A percentile compares a stretch with the other conserved stretches of the same genome.
These are phyloP conservation scores for Ogataea nonfermentans DNA, from an alignment of 805 yeast genomes.

Conservation along the genomic window DNA sequence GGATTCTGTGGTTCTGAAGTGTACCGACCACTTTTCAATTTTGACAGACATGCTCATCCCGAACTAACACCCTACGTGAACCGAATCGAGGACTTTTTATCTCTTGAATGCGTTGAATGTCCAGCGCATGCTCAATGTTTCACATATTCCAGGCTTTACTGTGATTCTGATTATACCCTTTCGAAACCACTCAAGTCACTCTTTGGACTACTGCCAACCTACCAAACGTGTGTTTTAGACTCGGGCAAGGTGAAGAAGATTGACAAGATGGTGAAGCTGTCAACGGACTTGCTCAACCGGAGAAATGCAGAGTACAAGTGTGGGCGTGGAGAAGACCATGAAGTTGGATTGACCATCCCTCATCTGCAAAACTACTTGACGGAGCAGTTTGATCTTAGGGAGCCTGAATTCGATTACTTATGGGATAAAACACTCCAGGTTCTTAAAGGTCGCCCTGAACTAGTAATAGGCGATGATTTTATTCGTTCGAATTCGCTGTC, in stretches of 20 bases:
- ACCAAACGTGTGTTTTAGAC: slow-evolving; percentile 73
- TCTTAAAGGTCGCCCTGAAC: slow-evolving; percentile 19
- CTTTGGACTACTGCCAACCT: slow-evolving; percentile 58
- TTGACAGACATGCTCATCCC: slow-evolving; percentile 12
- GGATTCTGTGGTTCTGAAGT: slow-evolving; percentile 79
- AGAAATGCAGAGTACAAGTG: slow-evolving; percentile 61
- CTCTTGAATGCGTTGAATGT: slow-evolving; percentile 72
- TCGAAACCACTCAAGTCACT: slow-evolving; percentile 53
- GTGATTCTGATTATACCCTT: slow-evolving; percentile 67
- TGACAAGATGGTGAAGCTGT: slow-evolving; percentile 61
- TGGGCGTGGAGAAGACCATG: slow-evolving; percentile 33
- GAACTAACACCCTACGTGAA: slow-evolving; percentile 28
- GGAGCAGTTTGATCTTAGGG: slow-evolving; percentile 39
- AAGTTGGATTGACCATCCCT: slow-evolving; percentile 53
- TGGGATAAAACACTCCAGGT: slow-evolving; percentile 26
- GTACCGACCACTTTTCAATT: slow-evolving; percentile 34
- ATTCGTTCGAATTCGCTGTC: slow-evolving; percentile 31
- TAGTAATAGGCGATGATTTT: slow-evolving; percentile 16
- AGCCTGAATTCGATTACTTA: slow-evolving; percentile 25
- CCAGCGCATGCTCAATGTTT: slow-evolving; percentile 82
- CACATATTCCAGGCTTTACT: slow-evolving; percentile 56
- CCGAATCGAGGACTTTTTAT: slow-evolving; percentile 45
- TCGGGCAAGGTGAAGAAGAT: slow-evolving; percentile 69
- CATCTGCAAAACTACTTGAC: slow-evolving; percentile 56
- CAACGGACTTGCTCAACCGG: slow-evolving; percentile 62